These are phyloP conservation scores for Ensete ventricosum DNA, from an alignment of 176 grass and related monocot species.

Conservation along the genomic window DNA sequence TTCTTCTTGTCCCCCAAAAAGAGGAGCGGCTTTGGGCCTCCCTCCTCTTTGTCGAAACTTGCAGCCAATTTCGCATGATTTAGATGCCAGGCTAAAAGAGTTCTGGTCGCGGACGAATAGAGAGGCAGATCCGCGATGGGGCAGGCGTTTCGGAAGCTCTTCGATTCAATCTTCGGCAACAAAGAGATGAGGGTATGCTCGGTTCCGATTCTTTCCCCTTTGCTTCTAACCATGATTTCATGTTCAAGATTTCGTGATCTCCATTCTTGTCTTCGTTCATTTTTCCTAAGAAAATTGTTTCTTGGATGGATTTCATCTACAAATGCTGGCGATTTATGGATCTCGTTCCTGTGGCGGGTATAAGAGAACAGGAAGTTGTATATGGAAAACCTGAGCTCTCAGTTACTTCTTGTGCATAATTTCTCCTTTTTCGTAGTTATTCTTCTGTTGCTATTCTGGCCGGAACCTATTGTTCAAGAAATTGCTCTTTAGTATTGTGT, in stretches of 20 bases:
- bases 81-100: neutral
- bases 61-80: neutral
- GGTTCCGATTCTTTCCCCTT: neutral
- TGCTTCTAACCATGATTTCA: neutral
- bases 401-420: too few species aligned
- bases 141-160: slow-evolving; percentile 82
- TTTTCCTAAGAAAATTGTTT: neutral
- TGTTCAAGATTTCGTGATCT: neutral
- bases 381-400: too few species aligned
- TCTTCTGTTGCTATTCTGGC: neutral
- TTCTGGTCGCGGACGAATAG: neutral
- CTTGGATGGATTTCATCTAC: neutral
- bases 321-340: neutral
- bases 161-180: slow-evolving; percentile 83
- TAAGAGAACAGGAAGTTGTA: too few species aligned
- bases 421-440: neutral
- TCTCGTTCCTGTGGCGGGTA: neutral
- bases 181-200: slow-evolving; percentile 76
- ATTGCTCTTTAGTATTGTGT: neutral
- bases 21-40: neutral
- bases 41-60: neutral
- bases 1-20: neutral
- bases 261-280: neutral
- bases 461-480: neutral
- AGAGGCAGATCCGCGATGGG: slow-evolving; percentile 37